These are phyloP conservation scores for Candida xiaguanensis DNA, from an alignment of 805 yeast genomes.

Conservation along the genomic window DNA sequence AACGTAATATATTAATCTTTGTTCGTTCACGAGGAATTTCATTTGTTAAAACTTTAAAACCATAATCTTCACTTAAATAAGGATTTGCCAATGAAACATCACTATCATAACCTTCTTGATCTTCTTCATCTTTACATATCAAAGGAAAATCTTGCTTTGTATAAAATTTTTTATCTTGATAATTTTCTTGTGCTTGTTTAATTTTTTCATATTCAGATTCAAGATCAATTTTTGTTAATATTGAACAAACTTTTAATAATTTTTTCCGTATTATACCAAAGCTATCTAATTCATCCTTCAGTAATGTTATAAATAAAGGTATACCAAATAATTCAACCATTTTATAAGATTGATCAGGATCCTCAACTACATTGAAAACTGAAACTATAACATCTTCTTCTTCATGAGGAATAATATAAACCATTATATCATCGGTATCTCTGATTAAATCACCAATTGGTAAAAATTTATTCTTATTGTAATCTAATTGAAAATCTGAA, in stretches of 20 bases:
- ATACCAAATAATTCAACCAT: slow-evolving; percentile 58
- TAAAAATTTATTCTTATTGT: slow-evolving; percentile 48
- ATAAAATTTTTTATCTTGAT: slow-evolving; percentile 16
- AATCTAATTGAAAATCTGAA: slow-evolving; percentile 61
- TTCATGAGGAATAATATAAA: slow-evolving; percentile 55
- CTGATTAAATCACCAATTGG: slow-evolving; percentile 68
- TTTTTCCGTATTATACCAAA: slow-evolving; percentile 57
- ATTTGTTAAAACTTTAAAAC: slow-evolving; percentile 40
- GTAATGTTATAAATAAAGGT: slow-evolving; percentile 69
- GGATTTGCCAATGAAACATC: slow-evolving; percentile 54
- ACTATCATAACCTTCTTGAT: slow-evolving; percentile 37
- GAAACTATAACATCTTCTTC: slow-evolving; percentile 50
- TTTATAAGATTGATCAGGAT: slow-evolving; percentile 31
- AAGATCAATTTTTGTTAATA: slow-evolving; percentile 22
- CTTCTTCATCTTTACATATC: slow-evolving; percentile 15
- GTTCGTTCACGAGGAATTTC: slow-evolving; percentile 4
- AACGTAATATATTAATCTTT: slow-evolving; percentile 44
- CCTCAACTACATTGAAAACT: slow-evolving; percentile 45
- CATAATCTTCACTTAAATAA: slow-evolving; percentile 45
- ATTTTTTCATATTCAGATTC: slow-evolving; percentile 18
- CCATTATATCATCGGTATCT: slow-evolving; percentile 58
- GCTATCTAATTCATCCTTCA: slow-evolving; percentile 49
- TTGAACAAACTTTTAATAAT: slow-evolving; percentile 38
- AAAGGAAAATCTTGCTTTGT: slow-evolving; percentile 33
- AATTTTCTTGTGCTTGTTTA: slow-evolving; percentile 11